These are phyloP conservation scores for Cadophora sp. DNA, from an alignment of 2,329 filamentous ascomycete genomes.

Conservation along the genomic window DNA sequence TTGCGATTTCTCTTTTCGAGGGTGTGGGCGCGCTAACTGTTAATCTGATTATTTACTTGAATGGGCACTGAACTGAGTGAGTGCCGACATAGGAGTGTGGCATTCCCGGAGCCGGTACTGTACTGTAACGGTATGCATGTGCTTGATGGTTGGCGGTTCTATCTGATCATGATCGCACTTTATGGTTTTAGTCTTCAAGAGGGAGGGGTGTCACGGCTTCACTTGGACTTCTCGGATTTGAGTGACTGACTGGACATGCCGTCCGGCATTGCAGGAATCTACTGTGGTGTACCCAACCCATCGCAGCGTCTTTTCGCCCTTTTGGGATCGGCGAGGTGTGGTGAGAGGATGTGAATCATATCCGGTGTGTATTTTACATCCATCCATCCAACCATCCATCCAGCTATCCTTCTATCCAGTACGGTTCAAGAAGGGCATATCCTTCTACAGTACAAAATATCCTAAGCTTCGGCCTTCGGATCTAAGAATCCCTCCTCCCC, in stretches of 20 bases:
- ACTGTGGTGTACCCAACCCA: background rate
- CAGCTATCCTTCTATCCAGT: too few species aligned
- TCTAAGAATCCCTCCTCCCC: slow-evolving; percentile 1
- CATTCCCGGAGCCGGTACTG: too few species aligned
- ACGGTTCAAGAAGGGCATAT: too few species aligned
- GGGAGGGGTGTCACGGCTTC: background rate
- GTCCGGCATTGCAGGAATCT: background rate
- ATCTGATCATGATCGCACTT: background rate
- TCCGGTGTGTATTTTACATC: background rate
- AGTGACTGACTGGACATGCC: background rate
- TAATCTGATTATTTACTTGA: background rate
- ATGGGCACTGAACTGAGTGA: background rate
- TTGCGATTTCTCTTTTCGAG: background rate
- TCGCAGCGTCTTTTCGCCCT: background rate
- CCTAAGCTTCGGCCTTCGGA: background rate
- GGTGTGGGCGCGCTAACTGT: background rate
- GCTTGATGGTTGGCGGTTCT: background rate
- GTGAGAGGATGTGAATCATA: slow-evolving; percentile 5
- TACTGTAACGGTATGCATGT: background rate
- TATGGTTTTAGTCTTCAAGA: too few species aligned
- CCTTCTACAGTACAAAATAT: too few species aligned
- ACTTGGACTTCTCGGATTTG: too few species aligned
- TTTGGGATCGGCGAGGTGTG: slow-evolving; percentile 5
- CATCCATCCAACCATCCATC: too few species aligned
- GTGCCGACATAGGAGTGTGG: slow-evolving; percentile 5